Base-by-base conservation (phyloP, 345 rosid species). In the Draba incana region DNA sequence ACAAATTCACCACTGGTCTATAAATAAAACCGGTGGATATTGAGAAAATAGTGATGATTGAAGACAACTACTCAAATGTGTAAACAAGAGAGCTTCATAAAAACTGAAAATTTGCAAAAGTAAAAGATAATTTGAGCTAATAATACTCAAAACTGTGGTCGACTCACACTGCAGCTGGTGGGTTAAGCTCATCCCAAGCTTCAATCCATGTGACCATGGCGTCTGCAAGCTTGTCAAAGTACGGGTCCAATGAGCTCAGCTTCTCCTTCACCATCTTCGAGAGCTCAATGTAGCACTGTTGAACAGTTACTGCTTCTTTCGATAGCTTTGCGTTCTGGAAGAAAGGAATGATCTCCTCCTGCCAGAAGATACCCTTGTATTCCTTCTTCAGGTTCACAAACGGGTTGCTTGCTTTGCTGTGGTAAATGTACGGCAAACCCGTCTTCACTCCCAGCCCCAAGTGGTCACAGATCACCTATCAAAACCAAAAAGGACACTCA, bases 201-300 rank as follows among this genome's bases (percentile, higher is more conserved):
- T 89, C 94, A 58, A 92, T 89, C 98, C 98, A 92, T 27, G 92
- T 86, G 37, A 89, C 86, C 98, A 92, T 92, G 72, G 96, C 98
- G 41, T 89, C 94, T 1, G 92, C 84, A 23, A 92, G 88, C 79
- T 86, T 92, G 62, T 87, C 92, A 27, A 92, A 92, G 83, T 89
- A 92, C 0, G 98, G 94, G 64, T 92, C 96, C 2, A 92, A 74
- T 66, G 86, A 75, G 60, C 79, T 31, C 8, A 92, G 87, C 85
- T 92, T 89, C 23, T 87, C 98, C 84, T 86, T 92, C 35, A 87
- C 96, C 75, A 72, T 78, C 79, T 87, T 89, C 0, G 98, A 77
- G 25, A 92, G 84, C 66, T 89, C 98, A 48, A 87, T 54, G 78
- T 91, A 91, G 82, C 96, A 91, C 41, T 91, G 80, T 48, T 91